Evolutionary conservation across 805 yeast genomes (phyloP).

Genomic region (Candida piceae): DNA sequence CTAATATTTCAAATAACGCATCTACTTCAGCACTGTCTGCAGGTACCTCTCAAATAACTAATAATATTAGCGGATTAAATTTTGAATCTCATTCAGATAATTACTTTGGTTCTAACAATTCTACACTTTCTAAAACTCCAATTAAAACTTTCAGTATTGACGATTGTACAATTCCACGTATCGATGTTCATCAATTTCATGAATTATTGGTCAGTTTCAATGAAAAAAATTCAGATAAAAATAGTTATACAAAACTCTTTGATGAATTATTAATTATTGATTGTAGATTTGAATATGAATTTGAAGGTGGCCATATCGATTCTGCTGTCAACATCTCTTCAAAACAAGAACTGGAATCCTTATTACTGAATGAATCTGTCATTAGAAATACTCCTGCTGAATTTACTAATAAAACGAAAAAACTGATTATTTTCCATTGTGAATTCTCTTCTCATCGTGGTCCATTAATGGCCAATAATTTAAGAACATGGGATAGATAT

Average conservation of each 20-base stretch:
- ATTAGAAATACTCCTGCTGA: slow-evolving; percentile 19
- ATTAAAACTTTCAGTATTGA: slow-evolving; percentile 40
- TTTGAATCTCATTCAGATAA: slow-evolving; percentile 7
- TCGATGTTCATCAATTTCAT: slow-evolving; percentile 52
- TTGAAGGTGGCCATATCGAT: slow-evolving; percentile 84
- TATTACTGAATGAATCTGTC: slow-evolving; percentile 33
- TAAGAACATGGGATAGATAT: slow-evolving; percentile 77
- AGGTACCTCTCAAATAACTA: slow-evolving; percentile 23
- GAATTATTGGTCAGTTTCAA: slow-evolving; percentile 43
- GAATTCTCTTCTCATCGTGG: slow-evolving; percentile 92
- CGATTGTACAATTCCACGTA: slow-evolving; percentile 67
- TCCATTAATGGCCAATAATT: slow-evolving; percentile 86
- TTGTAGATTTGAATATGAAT: slow-evolving; percentile 92
- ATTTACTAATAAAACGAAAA: slow-evolving; percentile 25
- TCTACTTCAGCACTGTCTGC: slow-evolving; percentile 13
- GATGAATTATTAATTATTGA: slow-evolving; percentile 64
- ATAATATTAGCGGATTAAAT: slow-evolving; percentile 20
- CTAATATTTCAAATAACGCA: slow-evolving; percentile 5
- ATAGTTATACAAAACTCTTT: slow-evolving; percentile 39
- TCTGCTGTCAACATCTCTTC: slow-evolving; percentile 76
- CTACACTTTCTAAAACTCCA: slow-evolving; percentile 25
- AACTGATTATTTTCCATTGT: slow-evolving; percentile 81
- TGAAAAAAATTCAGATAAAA: slow-evolving; percentile 20
- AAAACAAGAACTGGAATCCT: slow-evolving; percentile 60
- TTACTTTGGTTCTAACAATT: slow-evolving; percentile 16